phyloP scores from a whole-genome alignment of 305 asterid species.

The Fraxinus sp. region DNA sequence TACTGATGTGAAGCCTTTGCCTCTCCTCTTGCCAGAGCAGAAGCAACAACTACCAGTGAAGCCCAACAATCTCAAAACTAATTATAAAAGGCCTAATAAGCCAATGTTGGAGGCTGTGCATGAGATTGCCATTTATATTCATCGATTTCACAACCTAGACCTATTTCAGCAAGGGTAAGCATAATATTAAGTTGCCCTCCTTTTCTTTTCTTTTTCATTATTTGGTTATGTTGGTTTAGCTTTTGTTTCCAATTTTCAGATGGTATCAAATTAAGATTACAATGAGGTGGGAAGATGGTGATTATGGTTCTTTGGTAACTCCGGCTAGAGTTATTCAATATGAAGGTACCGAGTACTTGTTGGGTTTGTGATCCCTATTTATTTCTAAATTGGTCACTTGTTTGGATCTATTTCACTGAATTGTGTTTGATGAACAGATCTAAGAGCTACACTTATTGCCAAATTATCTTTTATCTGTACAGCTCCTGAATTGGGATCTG shows the following conservation, averaged over 20 bases:
- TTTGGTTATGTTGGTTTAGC: conserved; percentile 15
- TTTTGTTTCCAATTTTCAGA: conserved; percentile 35
- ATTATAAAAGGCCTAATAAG: conserved; percentile 31
- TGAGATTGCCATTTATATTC: conserved; percentile 87
- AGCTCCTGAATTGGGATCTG: conserved; percentile 96
- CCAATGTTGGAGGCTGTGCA: conserved; percentile 74
- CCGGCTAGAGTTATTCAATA: conserved; percentile 96
- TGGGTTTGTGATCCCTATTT: conserved; percentile 16
- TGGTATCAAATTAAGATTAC: conserved; percentile 93
- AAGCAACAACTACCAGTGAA: conserved; percentile 30
- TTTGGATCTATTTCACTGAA: conserved; percentile 8
- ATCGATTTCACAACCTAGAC: conserved; percentile 96
- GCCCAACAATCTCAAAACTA: conserved; percentile 31
- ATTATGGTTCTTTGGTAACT: conserved; percentile 54
- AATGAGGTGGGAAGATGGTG: conserved; percentile 88
- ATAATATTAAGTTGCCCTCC: conserved; percentile 9
- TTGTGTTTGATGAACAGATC: conserved; percentile 8
- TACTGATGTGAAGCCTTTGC: conserved; percentile 56
- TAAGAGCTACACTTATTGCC: conserved; percentile 23
- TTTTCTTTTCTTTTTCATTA: conserved; percentile 13
- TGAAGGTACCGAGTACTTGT: conserved; percentile 53
- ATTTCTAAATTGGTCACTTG: conserved; percentile 9
- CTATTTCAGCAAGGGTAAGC: conserved; percentile 96
- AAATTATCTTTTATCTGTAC: conserved; percentile 42
- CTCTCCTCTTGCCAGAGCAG: conserved; percentile 37